phyloP scores from a whole-genome alignment of 306 rosid genomes.

The Abrus precatorius region DNA sequence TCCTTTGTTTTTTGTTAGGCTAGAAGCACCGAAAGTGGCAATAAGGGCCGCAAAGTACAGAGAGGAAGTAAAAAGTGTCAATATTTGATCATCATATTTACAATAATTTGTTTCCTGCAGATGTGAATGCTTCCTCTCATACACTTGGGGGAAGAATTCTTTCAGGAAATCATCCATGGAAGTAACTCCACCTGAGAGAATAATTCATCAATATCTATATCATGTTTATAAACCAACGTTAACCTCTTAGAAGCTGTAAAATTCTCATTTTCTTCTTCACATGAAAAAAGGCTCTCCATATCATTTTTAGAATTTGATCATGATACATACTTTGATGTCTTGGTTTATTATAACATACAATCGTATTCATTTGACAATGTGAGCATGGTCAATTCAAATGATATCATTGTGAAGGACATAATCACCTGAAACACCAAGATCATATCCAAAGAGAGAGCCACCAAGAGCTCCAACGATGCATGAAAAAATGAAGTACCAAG shows the following conservation, averaged over 20 bases:
- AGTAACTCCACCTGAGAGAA: slow-evolving; percentile 81
- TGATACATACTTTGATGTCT: background rate
- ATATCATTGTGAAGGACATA: background rate
- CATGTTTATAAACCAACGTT: too few relatives aligned
- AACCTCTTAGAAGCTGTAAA: background rate
- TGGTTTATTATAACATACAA: background rate
- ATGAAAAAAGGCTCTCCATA: too few relatives aligned
- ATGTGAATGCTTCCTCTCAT: slow-evolving; percentile 72
- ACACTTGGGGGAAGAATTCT: slow-evolving; percentile 79
- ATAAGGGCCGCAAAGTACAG: slow-evolving; percentile 78
- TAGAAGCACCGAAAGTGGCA: slow-evolving; percentile 80
- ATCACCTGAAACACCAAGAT: slow-evolving; percentile 91
- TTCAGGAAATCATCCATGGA: slow-evolving; percentile 91
- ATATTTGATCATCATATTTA: slow-evolving; percentile 79
- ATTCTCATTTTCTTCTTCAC: background rate
- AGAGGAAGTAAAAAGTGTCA: slow-evolving; percentile 88
- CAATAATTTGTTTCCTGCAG: slow-evolving; percentile 85
- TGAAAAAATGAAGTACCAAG: slow-evolving; percentile 68
- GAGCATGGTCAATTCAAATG: background rate
- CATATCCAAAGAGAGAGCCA: slow-evolving; percentile 90
- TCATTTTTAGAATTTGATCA: background rate
- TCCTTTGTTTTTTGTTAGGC: slow-evolving; percentile 43
- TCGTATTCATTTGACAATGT: background rate
- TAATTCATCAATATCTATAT: background rate
- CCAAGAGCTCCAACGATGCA: slow-evolving; percentile 89